Evolutionary conservation across 495 filamentous ascomycete species (phyloP).

Genomic region (Penicillium argentinense): DNA sequence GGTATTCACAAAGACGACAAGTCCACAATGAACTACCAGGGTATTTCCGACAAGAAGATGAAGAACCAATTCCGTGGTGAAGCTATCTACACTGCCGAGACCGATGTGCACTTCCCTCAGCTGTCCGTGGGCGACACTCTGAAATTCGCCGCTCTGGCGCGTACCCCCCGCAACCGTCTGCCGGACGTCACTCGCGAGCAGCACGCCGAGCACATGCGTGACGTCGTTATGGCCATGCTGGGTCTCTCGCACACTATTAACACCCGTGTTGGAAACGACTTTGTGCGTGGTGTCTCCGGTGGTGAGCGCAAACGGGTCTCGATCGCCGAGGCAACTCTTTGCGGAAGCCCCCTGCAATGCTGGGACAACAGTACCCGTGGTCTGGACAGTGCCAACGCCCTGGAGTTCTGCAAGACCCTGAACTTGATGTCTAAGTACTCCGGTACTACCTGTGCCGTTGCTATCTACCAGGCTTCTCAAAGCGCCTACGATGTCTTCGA

Average conservation of each 20-base stretch:
- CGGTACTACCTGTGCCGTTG: conserved; percentile 75
- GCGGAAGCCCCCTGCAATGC: conserved; percentile 69
- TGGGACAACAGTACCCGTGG: conserved; percentile 92
- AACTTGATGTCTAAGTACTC: conserved; percentile 75
- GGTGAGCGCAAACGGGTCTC: conserved; percentile 76
- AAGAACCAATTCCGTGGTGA: conserved; percentile 65
- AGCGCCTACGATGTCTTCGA: conserved; percentile 74
- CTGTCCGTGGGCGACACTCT: conserved; percentile 67
- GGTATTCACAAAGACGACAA: conserved; percentile 62
- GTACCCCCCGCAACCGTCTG: conserved; percentile 48
- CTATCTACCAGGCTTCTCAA: conserved; percentile 83
- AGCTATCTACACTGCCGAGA: conserved; percentile 65
- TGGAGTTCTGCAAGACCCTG: conserved; percentile 72
- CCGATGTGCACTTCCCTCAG: conserved; percentile 67
- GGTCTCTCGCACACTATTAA: conserved; percentile 60
- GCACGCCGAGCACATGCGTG: conserved; percentile 51
- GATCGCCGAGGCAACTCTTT: conserved; percentile 62
- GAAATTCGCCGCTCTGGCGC: conserved; percentile 58
- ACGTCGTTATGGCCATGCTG: conserved; percentile 65
- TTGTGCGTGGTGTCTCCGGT: conserved; percentile 80
- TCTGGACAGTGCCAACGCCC: conserved; percentile 79
- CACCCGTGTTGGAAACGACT: conserved; percentile 68
- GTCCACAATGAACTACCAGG: conserved; percentile 70
- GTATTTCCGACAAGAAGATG: conserved; percentile 72
- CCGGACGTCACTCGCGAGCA: conserved; percentile 47